A percentile compares a stretch with the other conserved stretches of the same genome.
phyloP scores from a whole-genome alignment of 83 land plant species.

The Picea abies region DNA sequence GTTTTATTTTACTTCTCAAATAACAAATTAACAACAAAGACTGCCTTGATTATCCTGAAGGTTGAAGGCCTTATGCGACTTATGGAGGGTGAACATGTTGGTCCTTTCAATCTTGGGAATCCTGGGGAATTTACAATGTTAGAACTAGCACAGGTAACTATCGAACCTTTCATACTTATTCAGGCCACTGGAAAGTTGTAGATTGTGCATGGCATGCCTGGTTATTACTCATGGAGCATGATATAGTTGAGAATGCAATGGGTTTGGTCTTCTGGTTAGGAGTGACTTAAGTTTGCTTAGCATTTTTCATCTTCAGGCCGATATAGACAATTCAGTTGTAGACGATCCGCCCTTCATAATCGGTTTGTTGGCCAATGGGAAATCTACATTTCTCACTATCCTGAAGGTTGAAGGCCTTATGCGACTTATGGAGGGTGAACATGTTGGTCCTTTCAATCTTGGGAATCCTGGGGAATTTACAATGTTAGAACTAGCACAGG shows the following conservation, averaged over 20 bases:
- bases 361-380: too few relatives aligned
- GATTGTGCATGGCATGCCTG: neutral
- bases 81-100: constrained; percentile 84
- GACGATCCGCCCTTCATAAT: too few relatives aligned
- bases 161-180: neutral
- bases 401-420: constrained; percentile 69
- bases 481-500: constrained; percentile 82
- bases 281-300: neutral
- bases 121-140: constrained; percentile 88
- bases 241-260: neutral
- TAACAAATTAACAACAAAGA: neutral
- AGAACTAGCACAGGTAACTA: constrained; percentile 68
- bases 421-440: constrained; percentile 82
- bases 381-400: neutral
- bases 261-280: neutral
- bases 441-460: constrained; percentile 79
- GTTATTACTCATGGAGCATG: neutral
- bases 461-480: constrained; percentile 87
- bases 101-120: constrained; percentile 82
- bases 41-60: constrained; percentile 19
- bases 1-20: neutral
- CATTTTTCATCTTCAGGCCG: neutral
- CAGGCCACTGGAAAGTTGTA: neutral
- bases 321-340: too few relatives aligned
- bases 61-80: constrained; percentile 73